phyloP scores from a whole-genome alignment of 2,329 filamentous ascomycete genomes.

The Penicillium hordei region DNA sequence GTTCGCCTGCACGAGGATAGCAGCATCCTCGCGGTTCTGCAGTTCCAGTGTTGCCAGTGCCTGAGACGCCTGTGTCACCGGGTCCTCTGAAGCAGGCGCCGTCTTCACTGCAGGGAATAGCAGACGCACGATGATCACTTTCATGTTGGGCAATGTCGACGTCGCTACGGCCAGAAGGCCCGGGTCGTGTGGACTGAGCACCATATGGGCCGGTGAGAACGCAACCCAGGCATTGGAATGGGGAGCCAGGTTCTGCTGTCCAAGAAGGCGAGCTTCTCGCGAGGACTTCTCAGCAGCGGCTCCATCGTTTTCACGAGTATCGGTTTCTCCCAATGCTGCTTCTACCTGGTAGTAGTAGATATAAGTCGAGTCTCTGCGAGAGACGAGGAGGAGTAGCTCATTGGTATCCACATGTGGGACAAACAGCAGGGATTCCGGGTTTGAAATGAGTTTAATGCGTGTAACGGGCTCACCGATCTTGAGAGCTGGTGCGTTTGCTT shows the following conservation, averaged over 20 bases:
- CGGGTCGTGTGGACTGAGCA: constrained; percentile 56
- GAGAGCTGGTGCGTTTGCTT: constrained; percentile 7
- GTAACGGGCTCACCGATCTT: constrained; percentile 30
- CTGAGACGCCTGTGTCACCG: constrained; percentile 52
- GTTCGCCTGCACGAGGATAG: constrained; percentile 59
- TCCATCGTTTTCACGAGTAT: not conserved
- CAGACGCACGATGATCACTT: constrained; percentile 59
- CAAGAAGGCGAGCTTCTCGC: constrained; percentile 45
- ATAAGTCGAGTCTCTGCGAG: constrained; percentile 59
- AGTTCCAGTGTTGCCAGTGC: constrained; percentile 51
- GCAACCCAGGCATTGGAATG: constrained; percentile 64
- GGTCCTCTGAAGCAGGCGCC: constrained; percentile 10
- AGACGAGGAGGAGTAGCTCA: constrained; percentile 53
- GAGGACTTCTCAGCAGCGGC: not conserved
- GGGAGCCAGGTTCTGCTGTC: constrained; percentile 61
- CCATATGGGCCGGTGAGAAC: constrained; percentile 60
- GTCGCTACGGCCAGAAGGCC: constrained; percentile 60
- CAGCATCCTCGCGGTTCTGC: constrained; percentile 59
- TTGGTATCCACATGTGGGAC: constrained; percentile 50
- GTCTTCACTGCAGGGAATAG: constrained; percentile 47
- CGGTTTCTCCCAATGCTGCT: not conserved
- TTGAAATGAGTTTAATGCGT: constrained; percentile 44
- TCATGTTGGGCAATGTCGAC: constrained; percentile 62
- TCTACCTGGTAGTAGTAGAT: constrained; percentile 55
- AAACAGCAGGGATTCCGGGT: constrained; percentile 60